Evolutionary conservation across 1,284 basidiomycete genomes (phyloP).

Genomic region (Schizopora paradoxa): DNA sequence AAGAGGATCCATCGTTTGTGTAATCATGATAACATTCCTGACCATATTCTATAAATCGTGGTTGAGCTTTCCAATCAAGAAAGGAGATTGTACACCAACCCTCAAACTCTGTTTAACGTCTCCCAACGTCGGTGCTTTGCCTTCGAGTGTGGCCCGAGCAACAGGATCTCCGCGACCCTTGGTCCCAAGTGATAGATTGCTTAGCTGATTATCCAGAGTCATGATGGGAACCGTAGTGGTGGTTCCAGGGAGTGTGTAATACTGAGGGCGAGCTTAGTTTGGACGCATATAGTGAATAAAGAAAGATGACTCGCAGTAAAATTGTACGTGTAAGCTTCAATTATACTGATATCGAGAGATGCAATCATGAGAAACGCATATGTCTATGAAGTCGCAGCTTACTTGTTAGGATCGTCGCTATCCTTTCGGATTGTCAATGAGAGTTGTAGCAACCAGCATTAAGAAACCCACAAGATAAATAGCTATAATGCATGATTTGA

Average conservation of each 20-base stretch:
- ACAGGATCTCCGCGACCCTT: conserved; percentile 16
- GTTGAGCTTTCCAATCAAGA: not conserved
- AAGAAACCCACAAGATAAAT: conserved; percentile 61
- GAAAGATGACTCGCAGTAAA: conserved; percentile 46
- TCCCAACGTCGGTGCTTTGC: conserved; percentile 22
- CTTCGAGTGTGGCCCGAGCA: conserved; percentile 18
- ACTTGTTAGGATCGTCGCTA: conserved; percentile 76
- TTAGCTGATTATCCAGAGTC: conserved; percentile 19
- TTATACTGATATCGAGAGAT: conserved; percentile 44
- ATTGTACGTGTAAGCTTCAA: conserved; percentile 80
- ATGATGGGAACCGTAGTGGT: conserved; percentile 21
- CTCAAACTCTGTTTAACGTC: conserved; percentile 24
- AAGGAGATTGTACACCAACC: conserved; percentile 15
- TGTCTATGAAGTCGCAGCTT: conserved; percentile 24
- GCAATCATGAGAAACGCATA: not conserved
- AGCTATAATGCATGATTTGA: conserved; percentile 75
- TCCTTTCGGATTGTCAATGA: conserved; percentile 40
- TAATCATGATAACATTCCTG: conserved; percentile 68
- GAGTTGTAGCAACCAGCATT: not conserved
- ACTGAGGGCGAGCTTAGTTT: conserved; percentile 13
- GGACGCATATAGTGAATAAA: not conserved
- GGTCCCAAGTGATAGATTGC: conserved; percentile 13
- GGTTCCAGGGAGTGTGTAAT: conserved; percentile 21
- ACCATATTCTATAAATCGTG: conserved; percentile 46
- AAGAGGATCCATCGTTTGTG: conserved; percentile 69